Evolutionary conservation across 495 filamentous ascomycete species (phyloP), one percentile per base, ranked within the genome.

Genomic region (Lasiosphaeria miniovina): DNA sequence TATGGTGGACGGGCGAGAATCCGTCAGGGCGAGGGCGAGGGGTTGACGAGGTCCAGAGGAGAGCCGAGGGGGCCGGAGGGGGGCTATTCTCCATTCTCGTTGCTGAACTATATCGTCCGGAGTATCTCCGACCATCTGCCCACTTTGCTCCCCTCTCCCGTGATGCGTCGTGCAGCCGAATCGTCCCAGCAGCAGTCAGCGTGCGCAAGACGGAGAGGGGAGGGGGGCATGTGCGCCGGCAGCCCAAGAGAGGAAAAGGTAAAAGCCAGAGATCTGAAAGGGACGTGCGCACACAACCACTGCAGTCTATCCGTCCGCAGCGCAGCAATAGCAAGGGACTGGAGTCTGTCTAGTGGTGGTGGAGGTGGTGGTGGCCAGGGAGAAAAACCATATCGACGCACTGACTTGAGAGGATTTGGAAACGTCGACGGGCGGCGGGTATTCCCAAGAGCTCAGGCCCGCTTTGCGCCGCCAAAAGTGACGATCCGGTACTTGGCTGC

Each of bases 401-500:
- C 66, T 69, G 66, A 69, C 54, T 33, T 24, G 24, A 24, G 38
- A 62, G 51, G 31, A 59, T 32, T 51, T 56, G 48, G 56, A 49
- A 54, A 57, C 63, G 56, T 46, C 43, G 33, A 10, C 24, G 7
- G 12, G 3, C 36, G 36, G 34, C 52, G 52, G 36, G 53, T 15
- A 43, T 38, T 36, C 36, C 32, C 32, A 55, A 35, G 17, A 9
- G 17, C 52, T 14, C 6, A 55, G 53, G 40, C 24, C 11, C 35
- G 10, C 51, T 46, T 14, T 46, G 11, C 43, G 43, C 43, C 43
- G 43, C 43, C 43, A 46, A 49, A 52, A 59, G 60, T 33, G 52
- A 57, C 59, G 53, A 55, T 65, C 60, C 66, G 63, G 63, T 62
- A 61, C 57, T 62, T 61, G 58, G 11, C 54, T 58, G 46, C 15